A percentile compares a stretch with the other conserved stretches of the same genome.
Evolutionary conservation across 345 rosid genomes (phyloP).

Genomic region (Pelargonium nanum): DNA sequence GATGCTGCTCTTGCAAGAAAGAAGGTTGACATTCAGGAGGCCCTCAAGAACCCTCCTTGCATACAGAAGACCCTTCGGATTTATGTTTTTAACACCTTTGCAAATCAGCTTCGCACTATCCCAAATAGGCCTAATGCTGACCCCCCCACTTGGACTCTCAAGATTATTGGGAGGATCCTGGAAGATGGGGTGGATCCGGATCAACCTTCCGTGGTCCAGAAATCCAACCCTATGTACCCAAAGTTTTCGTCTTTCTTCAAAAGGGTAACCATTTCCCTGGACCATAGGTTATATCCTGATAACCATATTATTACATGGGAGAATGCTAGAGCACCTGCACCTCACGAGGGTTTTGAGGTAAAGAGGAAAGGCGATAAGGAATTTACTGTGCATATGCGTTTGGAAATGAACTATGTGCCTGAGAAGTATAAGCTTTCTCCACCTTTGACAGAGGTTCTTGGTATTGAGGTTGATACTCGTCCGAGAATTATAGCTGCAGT

Average conservation of each 20-base stretch:
- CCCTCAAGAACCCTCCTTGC: conserved; percentile 86
- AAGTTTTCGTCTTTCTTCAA: conserved; percentile 90
- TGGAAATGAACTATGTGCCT: conserved; percentile 90
- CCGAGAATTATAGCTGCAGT: conserved; percentile 91
- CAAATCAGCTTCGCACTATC: conserved; percentile 70
- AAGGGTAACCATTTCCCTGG: conserved; percentile 72
- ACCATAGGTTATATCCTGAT: conserved; percentile 89
- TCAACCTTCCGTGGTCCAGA: conserved; percentile 77
- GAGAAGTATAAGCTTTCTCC: conserved; percentile 94
- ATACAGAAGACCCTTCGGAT: conserved; percentile 86
- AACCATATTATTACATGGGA: conserved; percentile 83
- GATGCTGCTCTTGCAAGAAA: conserved; percentile 85
- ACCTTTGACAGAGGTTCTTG: conserved; percentile 82
- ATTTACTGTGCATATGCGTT: conserved; percentile 51
- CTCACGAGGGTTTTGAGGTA: conserved; percentile 95
- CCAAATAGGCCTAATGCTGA: conserved; percentile 81
- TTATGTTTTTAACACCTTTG: conserved; percentile 78
- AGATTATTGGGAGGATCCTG: conserved; percentile 82
- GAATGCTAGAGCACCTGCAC: conserved; percentile 76
- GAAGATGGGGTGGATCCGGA: conserved; percentile 95
- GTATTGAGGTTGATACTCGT: conserved; percentile 90
- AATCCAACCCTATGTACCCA: conserved; percentile 56
- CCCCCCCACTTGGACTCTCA: conserved; percentile 90
- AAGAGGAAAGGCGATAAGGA: conserved; percentile 95
- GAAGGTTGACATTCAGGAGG: conserved; percentile 94